Percentiles rank a stretch among this genome's conserved stretches.
phyloP scores from a whole-genome alignment of 208 protist species.

The Leishmania lainsoni region DNA sequence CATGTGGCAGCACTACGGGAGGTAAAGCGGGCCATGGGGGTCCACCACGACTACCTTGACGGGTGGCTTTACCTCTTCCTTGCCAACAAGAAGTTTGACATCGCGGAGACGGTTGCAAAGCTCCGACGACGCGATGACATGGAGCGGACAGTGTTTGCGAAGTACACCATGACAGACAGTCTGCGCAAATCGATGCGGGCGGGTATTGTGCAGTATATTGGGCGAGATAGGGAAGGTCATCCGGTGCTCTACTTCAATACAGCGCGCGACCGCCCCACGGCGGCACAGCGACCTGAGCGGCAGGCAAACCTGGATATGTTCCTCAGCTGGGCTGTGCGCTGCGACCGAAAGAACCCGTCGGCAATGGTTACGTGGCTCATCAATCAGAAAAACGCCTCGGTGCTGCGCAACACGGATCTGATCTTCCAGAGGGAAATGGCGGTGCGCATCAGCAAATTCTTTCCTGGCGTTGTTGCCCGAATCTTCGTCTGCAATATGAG shows the following conservation, averaged over 20 bases:
- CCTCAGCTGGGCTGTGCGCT: conserved; percentile 67
- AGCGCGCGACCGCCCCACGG: conserved; percentile 41
- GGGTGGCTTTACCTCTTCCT: conserved; percentile 78
- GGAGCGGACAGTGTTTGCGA: conserved; percentile 56
- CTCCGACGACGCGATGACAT: conserved; percentile 60
- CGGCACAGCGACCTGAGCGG: conserved; percentile 51
- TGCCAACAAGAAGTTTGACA: conserved; percentile 81
- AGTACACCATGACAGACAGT: conserved; percentile 57
- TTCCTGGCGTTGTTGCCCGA: conserved; percentile 53
- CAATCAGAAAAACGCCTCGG: conserved; percentile 70
- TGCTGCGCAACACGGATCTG: conserved; percentile 74
- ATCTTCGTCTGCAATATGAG: conserved; percentile 84
- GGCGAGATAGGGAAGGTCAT: conserved; percentile 55
- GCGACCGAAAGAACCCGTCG: conserved; percentile 37
- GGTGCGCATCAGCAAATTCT: conserved; percentile 78
- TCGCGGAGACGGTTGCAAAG: conserved; percentile 74
- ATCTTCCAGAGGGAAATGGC: conserved; percentile 80
- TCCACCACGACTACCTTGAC: conserved; percentile 61
- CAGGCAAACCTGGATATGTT: conserved; percentile 81
- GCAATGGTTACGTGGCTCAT: conserved; percentile 71
- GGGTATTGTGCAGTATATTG: conserved; percentile 79
- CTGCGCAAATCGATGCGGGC: conserved; percentile 59
- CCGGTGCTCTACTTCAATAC: conserved; percentile 70
- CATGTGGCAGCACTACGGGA: conserved; percentile 29
- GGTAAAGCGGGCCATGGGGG: conserved; percentile 57